Evolutionary conservation across 1,284 basidiomycete species (phyloP).

Genomic region (Fomitopsis palustris): DNA sequence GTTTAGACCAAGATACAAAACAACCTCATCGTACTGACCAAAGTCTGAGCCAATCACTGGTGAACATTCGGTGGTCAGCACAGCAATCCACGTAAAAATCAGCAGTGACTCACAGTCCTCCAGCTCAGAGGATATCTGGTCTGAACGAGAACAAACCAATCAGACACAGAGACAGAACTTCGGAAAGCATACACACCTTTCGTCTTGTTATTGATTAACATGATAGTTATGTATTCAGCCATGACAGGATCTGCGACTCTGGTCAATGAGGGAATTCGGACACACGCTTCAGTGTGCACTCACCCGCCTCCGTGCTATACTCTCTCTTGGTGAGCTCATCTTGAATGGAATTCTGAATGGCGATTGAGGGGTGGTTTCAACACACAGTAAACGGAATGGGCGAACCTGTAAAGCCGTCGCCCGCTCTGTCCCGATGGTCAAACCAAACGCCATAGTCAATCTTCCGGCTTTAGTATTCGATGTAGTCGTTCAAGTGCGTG

Average conservation of each 20-base stretch:
- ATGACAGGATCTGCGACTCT: constrained; percentile 68
- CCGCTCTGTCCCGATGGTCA: constrained; percentile 76
- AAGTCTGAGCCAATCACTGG: constrained; percentile 78
- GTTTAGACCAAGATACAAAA: constrained; percentile 3
- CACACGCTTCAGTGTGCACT: constrained; percentile 19
- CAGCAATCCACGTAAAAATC: background rate
- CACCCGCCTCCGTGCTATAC: constrained; percentile 76
- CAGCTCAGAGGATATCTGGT: constrained; percentile 78
- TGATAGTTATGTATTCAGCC: constrained; percentile 89
- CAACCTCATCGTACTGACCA: constrained; percentile 39
- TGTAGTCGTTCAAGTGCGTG: background rate
- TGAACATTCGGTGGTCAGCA: background rate
- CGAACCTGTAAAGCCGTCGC: constrained; percentile 68
- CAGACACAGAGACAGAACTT: constrained; percentile 2
- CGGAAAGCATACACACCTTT: constrained; percentile 45
- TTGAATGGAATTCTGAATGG: constrained; percentile 68
- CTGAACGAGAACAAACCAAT: constrained; percentile 36
- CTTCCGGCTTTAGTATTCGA: background rate
- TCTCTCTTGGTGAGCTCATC: constrained; percentile 76
- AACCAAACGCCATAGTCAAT: constrained; percentile 60
- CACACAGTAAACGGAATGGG: constrained; percentile 2
- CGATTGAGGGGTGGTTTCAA: constrained; percentile 10
- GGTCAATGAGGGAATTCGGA: constrained; percentile 1
- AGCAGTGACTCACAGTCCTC: constrained; percentile 69
- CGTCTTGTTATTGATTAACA: constrained; percentile 90